phyloP scores from a whole-genome alignment of 345 rosid genomes.

The Eucalyptus viminalis region DNA sequence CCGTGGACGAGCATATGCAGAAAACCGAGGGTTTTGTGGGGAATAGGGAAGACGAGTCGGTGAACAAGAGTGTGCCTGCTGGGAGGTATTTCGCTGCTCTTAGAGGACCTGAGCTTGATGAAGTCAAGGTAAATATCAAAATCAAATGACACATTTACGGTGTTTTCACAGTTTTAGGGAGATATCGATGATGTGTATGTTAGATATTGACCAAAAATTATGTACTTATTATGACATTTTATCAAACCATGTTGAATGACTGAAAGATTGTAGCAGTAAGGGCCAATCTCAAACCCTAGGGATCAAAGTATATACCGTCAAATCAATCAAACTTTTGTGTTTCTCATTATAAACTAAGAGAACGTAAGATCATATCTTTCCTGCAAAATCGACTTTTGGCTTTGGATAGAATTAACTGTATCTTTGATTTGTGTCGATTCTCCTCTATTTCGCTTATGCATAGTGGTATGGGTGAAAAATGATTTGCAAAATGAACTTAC shows the following conservation, averaged over 20 bases:
- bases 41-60: constrained; percentile 32
- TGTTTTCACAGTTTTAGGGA: background rate
- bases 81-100: constrained; percentile 98
- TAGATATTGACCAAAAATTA: background rate
- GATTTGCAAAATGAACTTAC: background rate
- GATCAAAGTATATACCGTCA: background rate
- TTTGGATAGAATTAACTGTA: background rate
- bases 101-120: constrained; percentile 85
- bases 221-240: background rate
- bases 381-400: background rate
- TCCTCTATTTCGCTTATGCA: background rate
- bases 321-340: background rate
- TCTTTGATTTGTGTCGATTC: background rate
- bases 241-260: background rate
- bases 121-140: constrained; percentile 63
- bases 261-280: background rate
- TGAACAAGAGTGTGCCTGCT: constrained; percentile 49
- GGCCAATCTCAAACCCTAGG: background rate
- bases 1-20: background rate
- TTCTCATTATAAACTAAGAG: background rate
- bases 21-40: background rate
- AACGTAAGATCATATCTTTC: background rate
- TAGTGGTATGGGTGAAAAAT: background rate
- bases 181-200: background rate
- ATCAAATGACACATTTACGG: background rate